These are phyloP conservation scores for Metarhizium brunneum DNA, from an alignment of 2,329 filamentous ascomycete species.

Conservation along the genomic window DNA sequence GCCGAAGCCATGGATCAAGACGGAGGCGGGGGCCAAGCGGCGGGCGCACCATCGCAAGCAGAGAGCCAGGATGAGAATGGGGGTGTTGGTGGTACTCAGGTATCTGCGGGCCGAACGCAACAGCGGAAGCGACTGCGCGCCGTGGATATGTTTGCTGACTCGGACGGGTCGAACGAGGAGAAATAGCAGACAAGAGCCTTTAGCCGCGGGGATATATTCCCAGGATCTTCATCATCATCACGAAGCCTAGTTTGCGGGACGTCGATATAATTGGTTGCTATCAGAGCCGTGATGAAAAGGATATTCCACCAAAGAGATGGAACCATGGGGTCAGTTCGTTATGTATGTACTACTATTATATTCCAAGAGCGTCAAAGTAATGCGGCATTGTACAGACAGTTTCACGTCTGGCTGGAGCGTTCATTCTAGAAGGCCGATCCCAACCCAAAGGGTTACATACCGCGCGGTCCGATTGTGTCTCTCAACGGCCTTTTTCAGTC, in stretches of 20 bases:
- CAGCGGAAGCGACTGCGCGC: constrained; percentile 60
- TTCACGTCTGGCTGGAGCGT: neutral
- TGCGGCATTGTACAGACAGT: neutral
- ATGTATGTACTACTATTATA: neutral
- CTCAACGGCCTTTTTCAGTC: neutral
- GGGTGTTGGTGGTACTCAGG: constrained; percentile 19
- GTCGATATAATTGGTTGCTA: neutral
- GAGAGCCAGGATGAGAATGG: constrained; percentile 30
- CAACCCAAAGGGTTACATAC: neutral
- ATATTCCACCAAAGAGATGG: neutral
- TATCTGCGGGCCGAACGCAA: constrained; percentile 22
- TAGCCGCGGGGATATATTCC: neutral
- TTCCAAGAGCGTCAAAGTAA: neutral
- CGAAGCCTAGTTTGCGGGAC: neutral
- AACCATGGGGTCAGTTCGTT: neutral
- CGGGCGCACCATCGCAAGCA: neutral
- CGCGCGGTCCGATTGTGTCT: neutral
- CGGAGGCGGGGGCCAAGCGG: constrained; percentile 26
- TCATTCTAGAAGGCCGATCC: neutral
- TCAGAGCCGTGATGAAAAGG: neutral
- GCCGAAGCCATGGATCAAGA: constrained; percentile 34
- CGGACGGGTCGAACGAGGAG: constrained; percentile 37
- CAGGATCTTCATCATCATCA: neutral
- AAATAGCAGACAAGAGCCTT: neutral
- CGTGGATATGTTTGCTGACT: constrained; percentile 82